Percentiles rank a stretch among this genome's conserved stretches.
Conservation (phyloP, 2,329 filamentous ascomycete species). For the Sporothrix dimorphospora region DNA sequence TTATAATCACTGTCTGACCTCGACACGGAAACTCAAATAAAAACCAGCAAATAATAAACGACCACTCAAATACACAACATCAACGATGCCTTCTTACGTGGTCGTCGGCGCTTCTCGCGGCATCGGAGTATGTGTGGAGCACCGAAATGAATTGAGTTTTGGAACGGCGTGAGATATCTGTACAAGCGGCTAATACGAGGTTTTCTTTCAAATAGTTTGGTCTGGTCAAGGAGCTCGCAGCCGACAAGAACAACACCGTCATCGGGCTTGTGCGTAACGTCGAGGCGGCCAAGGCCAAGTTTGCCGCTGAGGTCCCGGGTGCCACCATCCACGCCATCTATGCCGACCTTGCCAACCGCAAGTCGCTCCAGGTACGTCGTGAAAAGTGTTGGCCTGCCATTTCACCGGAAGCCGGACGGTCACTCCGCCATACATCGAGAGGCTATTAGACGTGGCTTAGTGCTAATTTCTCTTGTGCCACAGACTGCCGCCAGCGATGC, state of each 20-base stretch:
- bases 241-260: constrained; percentile 48
- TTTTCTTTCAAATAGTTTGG: constrained; percentile 46
- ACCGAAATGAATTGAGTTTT: no score
- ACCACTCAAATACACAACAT: not conserved
- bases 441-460: no score
- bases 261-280: constrained; percentile 55
- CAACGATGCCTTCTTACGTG: constrained; percentile 36
- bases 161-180: not conserved
- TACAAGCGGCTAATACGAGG: not conserved
- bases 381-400: not conserved
- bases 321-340: constrained; percentile 52
- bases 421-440: no score
- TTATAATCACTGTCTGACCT: not conserved
- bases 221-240: constrained; percentile 52
- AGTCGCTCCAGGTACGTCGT: constrained; percentile 43
- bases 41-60: no score
- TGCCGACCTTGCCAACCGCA: constrained; percentile 49
- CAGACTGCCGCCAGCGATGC: constrained; percentile 37
- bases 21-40: not conserved
- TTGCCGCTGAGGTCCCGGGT: constrained; percentile 45
- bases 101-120: constrained; percentile 35
- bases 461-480: not conserved
- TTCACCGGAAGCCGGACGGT: not conserved
- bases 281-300: constrained; percentile 47
- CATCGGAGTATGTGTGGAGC: constrained; percentile 35